Evolutionary conservation across 2,329 filamentous ascomycete species (phyloP).

Genomic region (Talaromyces sp.): DNA sequence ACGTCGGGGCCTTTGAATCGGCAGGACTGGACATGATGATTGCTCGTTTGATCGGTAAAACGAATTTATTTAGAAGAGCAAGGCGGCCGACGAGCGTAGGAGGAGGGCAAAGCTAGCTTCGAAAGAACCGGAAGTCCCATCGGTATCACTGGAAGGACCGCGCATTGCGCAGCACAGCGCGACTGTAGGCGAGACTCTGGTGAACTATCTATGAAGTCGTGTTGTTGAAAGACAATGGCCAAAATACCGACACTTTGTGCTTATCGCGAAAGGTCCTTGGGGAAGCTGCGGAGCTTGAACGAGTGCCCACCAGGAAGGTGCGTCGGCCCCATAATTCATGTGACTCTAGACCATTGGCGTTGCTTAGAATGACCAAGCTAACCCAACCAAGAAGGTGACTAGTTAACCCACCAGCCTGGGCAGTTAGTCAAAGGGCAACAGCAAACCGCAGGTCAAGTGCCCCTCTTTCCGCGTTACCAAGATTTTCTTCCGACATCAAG

Average conservation of each 20-base stretch:
- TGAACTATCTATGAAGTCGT: too few species aligned
- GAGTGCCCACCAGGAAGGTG: neutral
- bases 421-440: neutral
- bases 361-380: neutral
- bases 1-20: conserved; percentile 40
- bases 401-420: too few species aligned
- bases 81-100: neutral
- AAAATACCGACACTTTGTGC: neutral
- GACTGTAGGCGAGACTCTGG: neutral
- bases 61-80: neutral
- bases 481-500: neutral
- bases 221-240: neutral
- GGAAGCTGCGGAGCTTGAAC: conserved; percentile 14
- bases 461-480: conserved; percentile 14
- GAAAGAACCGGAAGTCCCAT: neutral
- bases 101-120: neutral
- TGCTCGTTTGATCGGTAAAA: neutral
- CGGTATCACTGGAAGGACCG: neutral
- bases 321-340: conserved; percentile 11
- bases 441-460: neutral
- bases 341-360: neutral
- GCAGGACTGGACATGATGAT: conserved; percentile 32
- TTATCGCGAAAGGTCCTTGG: neutral
- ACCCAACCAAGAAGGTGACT: neutral
- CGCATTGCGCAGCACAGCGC: conserved; percentile 6